Conservation (phyloP, 208 protist species). For the Crithidia sp. region DNA sequence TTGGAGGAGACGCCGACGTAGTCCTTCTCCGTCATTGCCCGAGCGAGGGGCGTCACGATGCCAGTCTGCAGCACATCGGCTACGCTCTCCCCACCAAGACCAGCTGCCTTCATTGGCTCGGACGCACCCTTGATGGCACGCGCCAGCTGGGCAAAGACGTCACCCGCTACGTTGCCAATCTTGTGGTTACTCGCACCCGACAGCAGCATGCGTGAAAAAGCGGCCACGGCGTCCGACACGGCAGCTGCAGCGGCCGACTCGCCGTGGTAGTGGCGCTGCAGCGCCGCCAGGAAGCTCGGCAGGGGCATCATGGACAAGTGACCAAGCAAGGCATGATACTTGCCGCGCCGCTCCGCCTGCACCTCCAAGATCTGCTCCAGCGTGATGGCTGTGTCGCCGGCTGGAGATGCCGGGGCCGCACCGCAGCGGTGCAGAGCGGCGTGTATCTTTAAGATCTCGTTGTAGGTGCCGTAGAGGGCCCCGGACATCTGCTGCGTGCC, state of each 20-base stretch:
- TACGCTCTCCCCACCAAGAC: not conserved
- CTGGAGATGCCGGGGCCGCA: not conserved
- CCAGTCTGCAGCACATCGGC: constrained; percentile 38
- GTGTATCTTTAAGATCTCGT: constrained; percentile 40
- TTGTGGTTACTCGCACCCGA: constrained; percentile 79
- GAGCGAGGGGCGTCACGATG: constrained; percentile 60
- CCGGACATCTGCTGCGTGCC: constrained; percentile 86
- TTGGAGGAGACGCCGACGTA: constrained; percentile 54
- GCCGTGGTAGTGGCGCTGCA: constrained; percentile 38
- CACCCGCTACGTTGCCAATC: constrained; percentile 78
- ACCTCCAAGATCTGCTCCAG: constrained; percentile 61
- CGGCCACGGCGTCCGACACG: constrained; percentile 18
- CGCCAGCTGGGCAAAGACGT: constrained; percentile 70
- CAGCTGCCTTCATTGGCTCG: not conserved
- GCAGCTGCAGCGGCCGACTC: not conserved
- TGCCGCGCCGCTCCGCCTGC: constrained; percentile 76
- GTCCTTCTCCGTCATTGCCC: constrained; percentile 53
- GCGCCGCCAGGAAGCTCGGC: constrained; percentile 44
- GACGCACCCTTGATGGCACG: constrained; percentile 9
- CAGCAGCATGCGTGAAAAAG: constrained; percentile 62
- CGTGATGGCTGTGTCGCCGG: constrained; percentile 22
- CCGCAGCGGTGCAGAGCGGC: constrained; percentile 11
- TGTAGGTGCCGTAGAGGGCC: constrained; percentile 84
- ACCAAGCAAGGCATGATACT: constrained; percentile 86
- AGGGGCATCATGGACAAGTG: constrained; percentile 61